Conservation (phyloP, 1,139 yeast genomes). For the Kurtzmaniella quercitrusa region DNA sequence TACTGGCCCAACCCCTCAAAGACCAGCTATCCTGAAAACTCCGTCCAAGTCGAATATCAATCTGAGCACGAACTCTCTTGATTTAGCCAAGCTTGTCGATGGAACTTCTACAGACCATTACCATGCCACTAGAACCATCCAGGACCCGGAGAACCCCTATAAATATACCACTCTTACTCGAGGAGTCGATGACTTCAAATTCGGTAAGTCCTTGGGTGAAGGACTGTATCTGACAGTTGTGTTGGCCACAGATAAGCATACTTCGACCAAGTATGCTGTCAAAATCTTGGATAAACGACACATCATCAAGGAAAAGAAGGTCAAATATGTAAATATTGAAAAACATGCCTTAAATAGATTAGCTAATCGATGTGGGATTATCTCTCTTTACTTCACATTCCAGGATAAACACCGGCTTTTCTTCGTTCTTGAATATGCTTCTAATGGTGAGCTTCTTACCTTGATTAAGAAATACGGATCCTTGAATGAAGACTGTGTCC, state of each 20-base stretch:
- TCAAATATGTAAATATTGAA: constrained; percentile 93
- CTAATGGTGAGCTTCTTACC: constrained; percentile 85
- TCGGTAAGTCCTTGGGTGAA: constrained; percentile 85
- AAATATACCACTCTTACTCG: constrained; percentile 39
- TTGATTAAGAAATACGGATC: constrained; percentile 76
- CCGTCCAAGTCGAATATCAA: background rate
- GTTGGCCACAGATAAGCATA: constrained; percentile 74
- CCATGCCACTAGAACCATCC: constrained; percentile 24
- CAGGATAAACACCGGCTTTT: constrained; percentile 87
- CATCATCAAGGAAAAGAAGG: constrained; percentile 90
- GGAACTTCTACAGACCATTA: background rate
- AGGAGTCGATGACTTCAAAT: constrained; percentile 79
- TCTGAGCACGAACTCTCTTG: background rate
- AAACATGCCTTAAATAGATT: constrained; percentile 85
- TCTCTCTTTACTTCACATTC: constrained; percentile 85
- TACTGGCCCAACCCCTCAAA: background rate
- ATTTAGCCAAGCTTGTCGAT: background rate
- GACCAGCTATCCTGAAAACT: background rate
- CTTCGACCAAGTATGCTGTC: constrained; percentile 77
- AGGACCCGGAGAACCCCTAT: constrained; percentile 12
- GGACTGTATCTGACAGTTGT: constrained; percentile 96
- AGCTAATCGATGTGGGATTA: constrained; percentile 70
- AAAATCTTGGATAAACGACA: constrained; percentile 90
- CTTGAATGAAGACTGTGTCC: constrained; percentile 70
- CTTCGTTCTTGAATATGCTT: constrained; percentile 89